A percentile compares a stretch with the other conserved stretches of the same genome.
phyloP scores from a whole-genome alignment of 352 stramenopile species.

The Aphanomyces stellatus region DNA sequence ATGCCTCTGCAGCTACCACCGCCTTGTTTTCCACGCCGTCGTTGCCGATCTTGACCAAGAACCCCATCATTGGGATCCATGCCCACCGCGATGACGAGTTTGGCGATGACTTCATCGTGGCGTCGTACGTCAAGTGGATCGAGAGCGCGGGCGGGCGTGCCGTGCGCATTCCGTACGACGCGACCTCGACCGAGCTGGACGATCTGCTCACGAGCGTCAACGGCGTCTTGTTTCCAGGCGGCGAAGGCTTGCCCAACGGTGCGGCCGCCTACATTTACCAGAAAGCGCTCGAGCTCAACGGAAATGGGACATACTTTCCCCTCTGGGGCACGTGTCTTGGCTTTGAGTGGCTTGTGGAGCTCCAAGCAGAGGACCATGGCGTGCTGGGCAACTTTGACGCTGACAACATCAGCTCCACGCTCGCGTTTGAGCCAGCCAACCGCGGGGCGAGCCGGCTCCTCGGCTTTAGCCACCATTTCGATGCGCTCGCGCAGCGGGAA shows the following conservation, averaged over 20 bases:
- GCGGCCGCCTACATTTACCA: slow-evolving; percentile 42
- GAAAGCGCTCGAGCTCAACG: slow-evolving; percentile 51
- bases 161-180: slow-evolving; percentile 65
- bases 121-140: slow-evolving; percentile 77
- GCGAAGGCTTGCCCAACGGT: slow-evolving; percentile 45
- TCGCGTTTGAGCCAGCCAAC: slow-evolving; percentile 54
- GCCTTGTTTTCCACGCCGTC: too few species aligned
- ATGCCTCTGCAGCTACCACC: too few species aligned
- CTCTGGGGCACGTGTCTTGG: slow-evolving; percentile 74
- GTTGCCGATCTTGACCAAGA: slow-evolving; percentile 1
- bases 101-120: slow-evolving; percentile 65
- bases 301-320: slow-evolving; percentile 53
- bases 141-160: slow-evolving; percentile 61
- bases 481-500: slow-evolving; percentile 39
- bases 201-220: slow-evolving; percentile 60
- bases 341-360: slow-evolving; percentile 71
- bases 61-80: slow-evolving; percentile 17
- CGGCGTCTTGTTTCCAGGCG: slow-evolving; percentile 58
- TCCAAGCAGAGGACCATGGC: slow-evolving; percentile 35
- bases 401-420: slow-evolving; percentile 77
- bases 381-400: slow-evolving; percentile 51
- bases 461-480: slow-evolving; percentile 26
- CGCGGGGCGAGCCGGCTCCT: slow-evolving; percentile 51
- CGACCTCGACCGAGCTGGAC: slow-evolving; percentile 46
- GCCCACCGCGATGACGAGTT: not conserved